Evolutionary conservation across 345 rosid species (phyloP).

Genomic region (Trapa bicornis): DNA sequence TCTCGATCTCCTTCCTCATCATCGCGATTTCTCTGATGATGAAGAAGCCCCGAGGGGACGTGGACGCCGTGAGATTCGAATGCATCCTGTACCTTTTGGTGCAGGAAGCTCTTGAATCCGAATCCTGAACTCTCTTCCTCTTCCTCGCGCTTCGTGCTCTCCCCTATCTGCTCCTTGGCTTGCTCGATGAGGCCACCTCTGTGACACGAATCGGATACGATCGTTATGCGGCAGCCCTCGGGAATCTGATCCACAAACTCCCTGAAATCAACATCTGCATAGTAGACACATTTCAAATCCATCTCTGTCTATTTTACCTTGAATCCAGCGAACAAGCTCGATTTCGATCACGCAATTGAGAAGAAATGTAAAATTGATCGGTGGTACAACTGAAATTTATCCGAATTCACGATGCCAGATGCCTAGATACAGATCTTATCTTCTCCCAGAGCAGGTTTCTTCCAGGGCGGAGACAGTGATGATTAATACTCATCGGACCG

Average conservation of each 20-base stretch:
- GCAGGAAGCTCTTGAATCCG: slow-evolving; percentile 41
- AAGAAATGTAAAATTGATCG: not conserved
- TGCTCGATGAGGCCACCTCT: slow-evolving; percentile 93
- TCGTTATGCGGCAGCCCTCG: slow-evolving; percentile 45
- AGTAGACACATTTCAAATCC: not conserved
- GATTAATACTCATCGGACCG: no score
- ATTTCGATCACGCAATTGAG: not conserved
- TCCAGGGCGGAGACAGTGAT: no score
- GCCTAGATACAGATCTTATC: no score
- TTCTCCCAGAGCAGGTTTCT: no score
- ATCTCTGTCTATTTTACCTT: no score
- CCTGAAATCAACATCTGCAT: slow-evolving; percentile 83
- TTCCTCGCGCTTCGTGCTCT: slow-evolving; percentile 13
- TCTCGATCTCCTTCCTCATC: slow-evolving; percentile 25
- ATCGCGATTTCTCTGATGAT: slow-evolving; percentile 12
- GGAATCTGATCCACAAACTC: slow-evolving; percentile 67
- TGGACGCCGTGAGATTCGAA: slow-evolving; percentile 55
- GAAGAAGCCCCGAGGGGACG: slow-evolving; percentile 35
- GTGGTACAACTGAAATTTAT: not conserved
- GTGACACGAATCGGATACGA: slow-evolving; percentile 90
- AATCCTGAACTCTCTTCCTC: slow-evolving; percentile 15
- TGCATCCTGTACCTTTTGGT: slow-evolving; percentile 32
- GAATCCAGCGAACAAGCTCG: not conserved
- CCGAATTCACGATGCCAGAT: not conserved
- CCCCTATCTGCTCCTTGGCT: slow-evolving; percentile 87